Evolutionary conservation across 2,329 filamentous ascomycete species (phyloP).

Genomic region (Biscogniauxia marginata): DNA sequence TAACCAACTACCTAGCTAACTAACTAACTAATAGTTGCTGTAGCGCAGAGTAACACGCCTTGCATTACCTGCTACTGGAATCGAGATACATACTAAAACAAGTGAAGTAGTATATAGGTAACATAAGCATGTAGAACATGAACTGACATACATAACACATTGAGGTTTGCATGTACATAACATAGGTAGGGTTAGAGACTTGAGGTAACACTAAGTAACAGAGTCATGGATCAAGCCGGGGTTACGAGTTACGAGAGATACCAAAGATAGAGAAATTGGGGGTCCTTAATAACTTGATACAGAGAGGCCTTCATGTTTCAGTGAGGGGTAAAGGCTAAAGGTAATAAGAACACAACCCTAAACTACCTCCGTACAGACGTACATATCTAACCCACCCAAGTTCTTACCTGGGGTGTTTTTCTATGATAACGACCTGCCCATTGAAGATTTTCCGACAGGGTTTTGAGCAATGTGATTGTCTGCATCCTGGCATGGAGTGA

Average conservation of each 20-base stretch:
- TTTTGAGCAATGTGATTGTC: not conserved
- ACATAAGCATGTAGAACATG: not conserved
- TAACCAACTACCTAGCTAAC: too few relatives aligned
- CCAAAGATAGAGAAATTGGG: not conserved
- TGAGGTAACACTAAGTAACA: too few relatives aligned
- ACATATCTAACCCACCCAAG: not conserved
- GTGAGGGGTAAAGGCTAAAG: not conserved
- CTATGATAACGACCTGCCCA: not conserved
- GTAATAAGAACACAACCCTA: not conserved
- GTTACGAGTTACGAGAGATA: not conserved
- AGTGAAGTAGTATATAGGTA: not conserved
- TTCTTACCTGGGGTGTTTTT: not conserved
- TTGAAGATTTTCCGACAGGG: not conserved
- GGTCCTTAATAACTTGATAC: not conserved
- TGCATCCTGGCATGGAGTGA: not conserved
- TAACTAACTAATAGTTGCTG: too few relatives aligned
- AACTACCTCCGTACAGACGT: not conserved
- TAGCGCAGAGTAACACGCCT: not conserved
- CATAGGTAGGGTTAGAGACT: too few relatives aligned
- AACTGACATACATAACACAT: too few relatives aligned
- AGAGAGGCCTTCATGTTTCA: not conserved
- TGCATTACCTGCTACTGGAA: not conserved
- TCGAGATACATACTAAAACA: not conserved
- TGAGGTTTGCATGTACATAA: too few relatives aligned
- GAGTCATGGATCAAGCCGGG: too few relatives aligned